Evolutionary conservation across 2,329 filamentous ascomycete species (phyloP).

Genomic region (Onygenales sp.): DNA sequence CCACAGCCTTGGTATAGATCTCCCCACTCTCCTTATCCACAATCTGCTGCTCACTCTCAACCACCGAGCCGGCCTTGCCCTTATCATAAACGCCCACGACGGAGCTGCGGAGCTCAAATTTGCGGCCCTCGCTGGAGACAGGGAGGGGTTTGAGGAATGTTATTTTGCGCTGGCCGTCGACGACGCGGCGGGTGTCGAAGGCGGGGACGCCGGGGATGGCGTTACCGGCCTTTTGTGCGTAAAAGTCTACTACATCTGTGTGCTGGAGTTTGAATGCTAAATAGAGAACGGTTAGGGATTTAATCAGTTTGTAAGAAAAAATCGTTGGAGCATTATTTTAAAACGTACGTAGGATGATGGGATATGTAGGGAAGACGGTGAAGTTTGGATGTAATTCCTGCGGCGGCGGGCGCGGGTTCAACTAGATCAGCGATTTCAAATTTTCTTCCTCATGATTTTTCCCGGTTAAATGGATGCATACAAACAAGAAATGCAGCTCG

Average conservation of each 20-base stretch:
- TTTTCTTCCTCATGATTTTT: background rate
- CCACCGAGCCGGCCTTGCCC: slow-evolving; percentile 69
- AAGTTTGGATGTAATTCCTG: slow-evolving; percentile 85
- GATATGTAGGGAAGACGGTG: slow-evolving; percentile 79
- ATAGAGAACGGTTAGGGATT: background rate
- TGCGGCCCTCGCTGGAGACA: slow-evolving; percentile 56
- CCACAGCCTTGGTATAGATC: slow-evolving; percentile 59
- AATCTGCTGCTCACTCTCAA: slow-evolving; percentile 68
- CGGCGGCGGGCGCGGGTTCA: background rate
- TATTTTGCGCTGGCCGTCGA: slow-evolving; percentile 77
- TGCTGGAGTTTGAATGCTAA: slow-evolving; percentile 65
- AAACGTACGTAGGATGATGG: slow-evolving; percentile 62
- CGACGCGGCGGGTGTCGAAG: slow-evolving; percentile 63
- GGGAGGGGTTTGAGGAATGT: slow-evolving; percentile 69
- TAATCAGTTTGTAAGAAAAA: background rate
- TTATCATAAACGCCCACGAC: slow-evolving; percentile 86
- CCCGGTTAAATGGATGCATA: slow-evolving; percentile 34
- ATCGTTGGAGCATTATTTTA: background rate
- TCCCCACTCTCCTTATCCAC: slow-evolving; percentile 62
- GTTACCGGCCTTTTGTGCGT: slow-evolving; percentile 55
- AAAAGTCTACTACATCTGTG: slow-evolving; percentile 77
- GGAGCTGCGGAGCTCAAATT: slow-evolving; percentile 67
- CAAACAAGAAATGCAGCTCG: slow-evolving; percentile 88
- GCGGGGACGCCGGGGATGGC: slow-evolving; percentile 67
- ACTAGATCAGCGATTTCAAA: background rate